Percentiles rank a stretch among this genome's conserved stretches.
phyloP scores from a whole-genome alignment of 352 stramenopile species.

The Phytophthora podocarpi region DNA sequence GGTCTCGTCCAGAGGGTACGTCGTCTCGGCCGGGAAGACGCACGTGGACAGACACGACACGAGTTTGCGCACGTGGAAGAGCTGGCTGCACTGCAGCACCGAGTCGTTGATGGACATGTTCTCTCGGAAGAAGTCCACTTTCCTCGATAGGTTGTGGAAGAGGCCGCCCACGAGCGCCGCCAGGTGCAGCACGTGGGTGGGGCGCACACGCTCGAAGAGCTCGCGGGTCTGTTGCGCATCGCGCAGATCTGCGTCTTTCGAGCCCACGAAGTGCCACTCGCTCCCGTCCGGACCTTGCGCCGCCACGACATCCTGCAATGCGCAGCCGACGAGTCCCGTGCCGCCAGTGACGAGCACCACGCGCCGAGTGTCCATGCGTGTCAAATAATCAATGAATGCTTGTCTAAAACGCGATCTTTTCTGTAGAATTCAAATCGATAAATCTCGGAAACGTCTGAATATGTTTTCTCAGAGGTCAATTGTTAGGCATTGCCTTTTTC shows the following conservation, averaged over 20 bases:
- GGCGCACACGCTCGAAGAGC: constrained; percentile 94
- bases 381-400: too few species aligned
- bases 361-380: constrained; percentile 17
- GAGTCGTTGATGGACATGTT: constrained; percentile 99
- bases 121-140: constrained; percentile 98
- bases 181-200: constrained; percentile 98
- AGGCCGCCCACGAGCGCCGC: constrained; percentile 94
- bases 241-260: constrained; percentile 95
- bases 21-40: constrained; percentile 98
- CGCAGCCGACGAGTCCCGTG: constrained; percentile 93
- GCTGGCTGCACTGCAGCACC: constrained; percentile 95
- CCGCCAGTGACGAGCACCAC: constrained; percentile 96
- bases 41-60: constrained; percentile 98
- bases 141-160: constrained; percentile 82
- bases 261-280: constrained; percentile 94
- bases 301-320: constrained; percentile 67
- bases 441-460: too few species aligned
- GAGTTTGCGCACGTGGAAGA: constrained; percentile 91
- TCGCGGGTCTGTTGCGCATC: constrained; percentile 75
- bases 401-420: constrained; percentile 7
- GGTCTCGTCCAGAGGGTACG: constrained; percentile 98
- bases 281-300: constrained; percentile 42
- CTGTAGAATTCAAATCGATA: constrained; percentile 1
- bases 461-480: neutral
- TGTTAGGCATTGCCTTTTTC: too few species aligned